phyloP scores from a whole-genome alignment of 2,329 filamentous ascomycete genomes.

The Truncatella angustata region DNA sequence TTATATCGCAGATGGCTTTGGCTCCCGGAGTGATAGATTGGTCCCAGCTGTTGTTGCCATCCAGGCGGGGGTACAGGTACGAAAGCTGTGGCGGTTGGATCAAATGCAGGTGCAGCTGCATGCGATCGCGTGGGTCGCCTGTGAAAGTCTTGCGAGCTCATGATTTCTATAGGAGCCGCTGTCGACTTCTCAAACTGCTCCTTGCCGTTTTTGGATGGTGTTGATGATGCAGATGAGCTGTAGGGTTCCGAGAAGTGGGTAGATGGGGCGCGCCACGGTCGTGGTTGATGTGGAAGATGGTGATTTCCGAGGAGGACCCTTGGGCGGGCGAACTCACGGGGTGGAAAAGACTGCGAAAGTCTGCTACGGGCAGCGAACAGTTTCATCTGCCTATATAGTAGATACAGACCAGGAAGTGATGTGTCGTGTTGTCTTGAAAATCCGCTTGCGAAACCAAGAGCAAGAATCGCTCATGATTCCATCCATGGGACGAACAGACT shows the following conservation, averaged over 20 bases:
- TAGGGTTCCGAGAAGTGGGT: not conserved
- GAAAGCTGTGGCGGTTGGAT: not conserved
- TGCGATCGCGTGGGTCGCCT: not conserved
- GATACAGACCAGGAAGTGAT: too few relatives aligned
- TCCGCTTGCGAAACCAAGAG: too few relatives aligned
- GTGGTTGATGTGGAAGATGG: not conserved
- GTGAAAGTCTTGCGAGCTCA: slow-evolving; percentile 1
- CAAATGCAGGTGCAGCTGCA: not conserved
- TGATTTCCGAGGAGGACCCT: not conserved
- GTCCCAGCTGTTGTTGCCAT: not conserved
- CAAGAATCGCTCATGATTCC: too few relatives aligned
- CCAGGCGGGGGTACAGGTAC: not conserved
- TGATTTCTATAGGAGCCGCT: not conserved
- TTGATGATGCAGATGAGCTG: not conserved
- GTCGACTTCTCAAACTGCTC: not conserved
- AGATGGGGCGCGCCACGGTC: not conserved
- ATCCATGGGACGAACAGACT: too few relatives aligned
- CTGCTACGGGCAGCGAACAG: too few relatives aligned
- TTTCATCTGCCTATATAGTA: too few relatives aligned
- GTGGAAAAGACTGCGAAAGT: not conserved
- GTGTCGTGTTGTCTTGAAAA: too few relatives aligned
- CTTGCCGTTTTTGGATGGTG: not conserved
- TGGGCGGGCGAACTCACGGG: not conserved
- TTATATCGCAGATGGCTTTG: too few relatives aligned
- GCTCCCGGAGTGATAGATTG: too few relatives aligned